phyloP scores from a whole-genome alignment of 108 stramenopile genomes.

The Pseudonitzschia multistriata region DNA sequence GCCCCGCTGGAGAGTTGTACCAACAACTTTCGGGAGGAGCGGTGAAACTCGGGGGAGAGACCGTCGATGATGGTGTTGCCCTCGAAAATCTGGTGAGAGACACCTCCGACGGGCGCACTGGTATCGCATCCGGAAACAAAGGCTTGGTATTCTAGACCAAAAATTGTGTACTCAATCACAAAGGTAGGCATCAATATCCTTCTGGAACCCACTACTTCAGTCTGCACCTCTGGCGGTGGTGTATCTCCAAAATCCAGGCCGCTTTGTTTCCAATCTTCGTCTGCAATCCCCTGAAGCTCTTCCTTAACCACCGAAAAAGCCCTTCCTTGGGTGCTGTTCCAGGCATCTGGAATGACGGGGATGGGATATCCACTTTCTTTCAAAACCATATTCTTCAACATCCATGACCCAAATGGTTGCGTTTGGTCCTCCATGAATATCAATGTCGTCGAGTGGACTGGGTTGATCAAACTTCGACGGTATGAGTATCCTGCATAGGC shows the following conservation, averaged over 20 bases:
- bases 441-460: slow-evolving; percentile 72
- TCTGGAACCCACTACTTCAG: slow-evolving; percentile 57
- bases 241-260: background rate
- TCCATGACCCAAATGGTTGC: slow-evolving; percentile 73
- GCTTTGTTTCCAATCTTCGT: slow-evolving; percentile 26
- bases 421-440: slow-evolving; percentile 69
- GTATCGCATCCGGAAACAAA: slow-evolving; percentile 75
- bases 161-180: slow-evolving; percentile 68
- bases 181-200: slow-evolving; percentile 83
- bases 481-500: slow-evolving; percentile 77
- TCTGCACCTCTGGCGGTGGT: slow-evolving; percentile 47
- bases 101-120: slow-evolving; percentile 62
- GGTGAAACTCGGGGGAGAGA: slow-evolving; percentile 27
- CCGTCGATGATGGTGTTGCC: background rate
- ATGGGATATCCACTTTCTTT: slow-evolving; percentile 39
- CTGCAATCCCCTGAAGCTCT: slow-evolving; percentile 56
- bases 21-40: slow-evolving; percentile 32
- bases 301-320: slow-evolving; percentile 58
- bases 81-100: slow-evolving; percentile 54
- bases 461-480: slow-evolving; percentile 72
- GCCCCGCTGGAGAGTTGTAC: slow-evolving; percentile 14
- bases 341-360: slow-evolving; percentile 76
- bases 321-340: slow-evolving; percentile 72
- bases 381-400: slow-evolving; percentile 62
- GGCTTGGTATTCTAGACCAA: slow-evolving; percentile 69